Evolutionary conservation across 2,329 filamentous ascomycete genomes (phyloP).

Genomic region (Scopulariopsis brevicaulis): DNA sequence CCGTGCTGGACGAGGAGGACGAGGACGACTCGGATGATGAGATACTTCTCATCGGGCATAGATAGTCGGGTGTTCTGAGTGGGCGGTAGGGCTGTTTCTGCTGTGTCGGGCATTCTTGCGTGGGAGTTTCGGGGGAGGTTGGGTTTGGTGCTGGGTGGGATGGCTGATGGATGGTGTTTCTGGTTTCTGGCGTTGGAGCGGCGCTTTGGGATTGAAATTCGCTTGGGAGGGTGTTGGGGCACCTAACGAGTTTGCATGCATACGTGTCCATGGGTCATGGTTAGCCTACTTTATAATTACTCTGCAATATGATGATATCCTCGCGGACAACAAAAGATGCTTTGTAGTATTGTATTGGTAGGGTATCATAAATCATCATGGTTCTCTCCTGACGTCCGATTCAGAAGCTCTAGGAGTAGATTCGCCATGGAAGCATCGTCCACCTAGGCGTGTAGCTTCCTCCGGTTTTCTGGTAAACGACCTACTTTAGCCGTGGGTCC

Average conservation of each 20-base stretch:
- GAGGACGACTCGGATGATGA: constrained; percentile 38
- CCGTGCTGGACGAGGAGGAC: constrained; percentile 9
- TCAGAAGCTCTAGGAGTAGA: neutral
- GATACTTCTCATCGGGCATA: constrained; percentile 37
- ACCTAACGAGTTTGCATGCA: neutral
- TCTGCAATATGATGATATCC: neutral
- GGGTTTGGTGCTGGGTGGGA: neutral
- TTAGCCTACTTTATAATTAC: neutral
- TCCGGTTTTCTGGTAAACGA: neutral
- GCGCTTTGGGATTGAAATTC: neutral
- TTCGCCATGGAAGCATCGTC: neutral
- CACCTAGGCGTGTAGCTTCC: neutral
- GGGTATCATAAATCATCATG: neutral
- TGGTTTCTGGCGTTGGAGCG: neutral
- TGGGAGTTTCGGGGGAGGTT: neutral
- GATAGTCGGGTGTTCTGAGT: constrained; percentile 16
- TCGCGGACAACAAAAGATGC: neutral
- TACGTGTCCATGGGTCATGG: neutral
- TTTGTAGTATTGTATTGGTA: neutral
- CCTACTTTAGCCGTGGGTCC: constrained; percentile 8
- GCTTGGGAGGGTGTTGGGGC: neutral
- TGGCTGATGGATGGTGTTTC: neutral
- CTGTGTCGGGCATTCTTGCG: neutral
- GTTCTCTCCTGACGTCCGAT: neutral
- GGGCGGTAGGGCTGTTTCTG: neutral